Conservation (phyloP, 371 early-diverging fungal genomes). For the Chytridium lagenaria region DNA sequence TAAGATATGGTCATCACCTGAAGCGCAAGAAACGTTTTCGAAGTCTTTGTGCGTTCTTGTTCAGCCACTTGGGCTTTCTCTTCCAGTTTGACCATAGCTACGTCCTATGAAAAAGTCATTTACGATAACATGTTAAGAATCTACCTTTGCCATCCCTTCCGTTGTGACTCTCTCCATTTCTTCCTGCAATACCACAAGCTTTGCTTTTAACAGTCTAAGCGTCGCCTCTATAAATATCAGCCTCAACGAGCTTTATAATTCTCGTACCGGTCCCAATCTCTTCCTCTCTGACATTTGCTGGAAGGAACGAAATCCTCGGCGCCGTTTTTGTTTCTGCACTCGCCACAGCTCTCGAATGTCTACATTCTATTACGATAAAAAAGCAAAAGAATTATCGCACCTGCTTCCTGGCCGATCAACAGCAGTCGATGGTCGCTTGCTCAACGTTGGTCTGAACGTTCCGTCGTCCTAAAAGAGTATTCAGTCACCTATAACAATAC, state of each 20-base stretch:
- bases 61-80: conserved; percentile 51
- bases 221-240: conserved; percentile 40
- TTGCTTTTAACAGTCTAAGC: conserved; percentile 56
- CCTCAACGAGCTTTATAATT: conserved; percentile 4
- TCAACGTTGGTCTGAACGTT: too few relatives aligned
- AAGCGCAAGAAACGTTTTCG: conserved; percentile 29
- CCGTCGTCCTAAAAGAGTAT: too few relatives aligned
- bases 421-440: too few relatives aligned
- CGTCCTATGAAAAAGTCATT: conserved; percentile 25
- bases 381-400: too few relatives aligned
- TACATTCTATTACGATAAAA: too few relatives aligned
- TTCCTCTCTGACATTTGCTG: background rate
- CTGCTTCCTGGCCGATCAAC: too few relatives aligned
- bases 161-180: conserved; percentile 49
- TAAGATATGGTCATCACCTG: conserved; percentile 20
- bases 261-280: background rate
- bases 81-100: conserved; percentile 36
- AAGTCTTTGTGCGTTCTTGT: conserved; percentile 41
- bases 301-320: background rate
- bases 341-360: too few relatives aligned
- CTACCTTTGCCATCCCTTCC: conserved; percentile 42
- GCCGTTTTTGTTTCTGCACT: too few relatives aligned
- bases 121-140: background rate
- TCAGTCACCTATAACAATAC: too few relatives aligned
- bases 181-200: conserved; percentile 51